phyloP scores from a whole-genome alignment of 2,329 filamentous ascomycete genomes.

The Botrytis fragariae region DNA sequence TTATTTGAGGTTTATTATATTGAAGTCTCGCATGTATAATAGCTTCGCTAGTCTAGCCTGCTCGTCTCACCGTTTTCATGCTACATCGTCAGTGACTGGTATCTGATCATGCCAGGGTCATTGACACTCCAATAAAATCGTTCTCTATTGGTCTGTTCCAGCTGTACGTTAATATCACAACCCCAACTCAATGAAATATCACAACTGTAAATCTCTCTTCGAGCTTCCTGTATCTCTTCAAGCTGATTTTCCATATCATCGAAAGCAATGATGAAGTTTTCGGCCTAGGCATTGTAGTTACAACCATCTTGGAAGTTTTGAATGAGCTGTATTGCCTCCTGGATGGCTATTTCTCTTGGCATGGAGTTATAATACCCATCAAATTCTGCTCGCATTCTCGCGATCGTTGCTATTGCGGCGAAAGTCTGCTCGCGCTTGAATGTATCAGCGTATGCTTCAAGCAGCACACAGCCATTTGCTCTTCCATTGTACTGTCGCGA shows the following conservation, averaged over 20 bases:
- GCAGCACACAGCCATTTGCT: background rate
- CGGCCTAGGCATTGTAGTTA: background rate
- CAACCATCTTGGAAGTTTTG: background rate
- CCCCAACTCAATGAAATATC: background rate
- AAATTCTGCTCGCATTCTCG: background rate
- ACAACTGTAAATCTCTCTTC: background rate
- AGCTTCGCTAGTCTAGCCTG: background rate
- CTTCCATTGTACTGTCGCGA: background rate
- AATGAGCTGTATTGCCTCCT: background rate
- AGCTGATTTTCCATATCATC: background rate
- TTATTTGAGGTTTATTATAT: background rate
- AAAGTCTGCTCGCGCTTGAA: background rate
- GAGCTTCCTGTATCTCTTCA: background rate
- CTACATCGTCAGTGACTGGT: background rate
- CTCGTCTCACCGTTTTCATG: background rate
- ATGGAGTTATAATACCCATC: background rate
- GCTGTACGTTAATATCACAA: background rate
- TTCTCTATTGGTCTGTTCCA: background rate
- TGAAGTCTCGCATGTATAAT: background rate
- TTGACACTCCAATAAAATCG: background rate
- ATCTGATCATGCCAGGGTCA: background rate
- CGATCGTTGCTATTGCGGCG: background rate
- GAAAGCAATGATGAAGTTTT: background rate
- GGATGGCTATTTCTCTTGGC: background rate
- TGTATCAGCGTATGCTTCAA: background rate